Evolutionary conservation across 2,329 filamentous ascomycete species (phyloP).

Genomic region (Penicillium sp.): DNA sequence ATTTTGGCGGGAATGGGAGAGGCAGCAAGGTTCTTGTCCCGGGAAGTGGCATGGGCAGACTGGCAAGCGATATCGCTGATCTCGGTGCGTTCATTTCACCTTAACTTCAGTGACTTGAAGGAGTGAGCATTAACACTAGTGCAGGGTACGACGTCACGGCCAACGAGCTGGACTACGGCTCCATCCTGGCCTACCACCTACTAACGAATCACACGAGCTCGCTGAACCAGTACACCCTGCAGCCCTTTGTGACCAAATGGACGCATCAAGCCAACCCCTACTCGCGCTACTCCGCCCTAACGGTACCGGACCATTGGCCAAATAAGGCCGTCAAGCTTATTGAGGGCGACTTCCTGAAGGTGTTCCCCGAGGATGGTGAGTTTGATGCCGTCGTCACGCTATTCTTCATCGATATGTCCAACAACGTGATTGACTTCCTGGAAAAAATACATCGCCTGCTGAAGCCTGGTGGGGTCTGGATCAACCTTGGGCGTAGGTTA

Average conservation of each 20-base stretch:
- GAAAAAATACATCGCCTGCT: conserved; percentile 1
- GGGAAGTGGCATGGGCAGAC: conserved; percentile 6
- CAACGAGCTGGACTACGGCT: conserved; percentile 8
- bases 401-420: conserved; percentile 2
- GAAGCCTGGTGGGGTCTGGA: conserved; percentile 3
- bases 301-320: conserved; percentile 3
- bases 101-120: not conserved
- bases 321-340: conserved; percentile 3
- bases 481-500: conserved; percentile 3
- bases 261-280: conserved; percentile 2
- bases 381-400: conserved; percentile 3
- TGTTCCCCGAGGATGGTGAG: not conserved
- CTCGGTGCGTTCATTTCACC: conserved; percentile 2
- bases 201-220: conserved; percentile 5
- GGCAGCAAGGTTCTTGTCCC: conserved; percentile 6
- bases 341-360: conserved; percentile 2
- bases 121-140: too few species aligned
- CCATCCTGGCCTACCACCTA: conserved; percentile 6
- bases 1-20: not conserved
- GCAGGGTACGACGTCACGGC: conserved; percentile 8
- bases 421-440: conserved; percentile 3
- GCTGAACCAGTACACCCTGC: conserved; percentile 2
- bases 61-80: conserved; percentile 9
- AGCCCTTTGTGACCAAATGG: conserved; percentile 4
- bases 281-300: conserved; percentile 2